A percentile compares a stretch with the other conserved stretches of the same genome.
These are phyloP conservation scores for Thermoascus crustaceus DNA, from an alignment of 2,329 filamentous ascomycete genomes.

Conservation along the genomic window DNA sequence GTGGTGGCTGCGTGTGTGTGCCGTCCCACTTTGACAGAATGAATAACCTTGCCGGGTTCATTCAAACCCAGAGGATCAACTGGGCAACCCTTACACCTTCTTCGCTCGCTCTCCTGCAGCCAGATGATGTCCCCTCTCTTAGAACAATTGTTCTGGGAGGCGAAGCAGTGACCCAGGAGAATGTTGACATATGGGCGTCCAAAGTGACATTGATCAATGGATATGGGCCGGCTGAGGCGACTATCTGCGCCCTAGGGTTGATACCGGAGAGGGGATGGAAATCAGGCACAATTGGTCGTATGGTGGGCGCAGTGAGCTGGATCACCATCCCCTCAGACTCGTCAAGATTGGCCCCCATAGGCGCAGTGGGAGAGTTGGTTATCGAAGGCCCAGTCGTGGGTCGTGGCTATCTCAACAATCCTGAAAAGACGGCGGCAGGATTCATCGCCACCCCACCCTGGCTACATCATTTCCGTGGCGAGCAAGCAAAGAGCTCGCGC, in stretches of 20 bases:
- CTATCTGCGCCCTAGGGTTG: slow-evolving; percentile 5
- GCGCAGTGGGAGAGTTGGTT: slow-evolving; percentile 65
- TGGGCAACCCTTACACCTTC: slow-evolving; percentile 14
- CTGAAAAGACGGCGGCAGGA: slow-evolving; percentile 59
- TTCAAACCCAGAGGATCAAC: slow-evolving; percentile 7
- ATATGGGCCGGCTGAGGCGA: slow-evolving; percentile 15
- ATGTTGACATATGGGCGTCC: slow-evolving; percentile 11
- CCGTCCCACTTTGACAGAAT: slow-evolving; percentile 6
- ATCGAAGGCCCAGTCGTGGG: slow-evolving; percentile 61
- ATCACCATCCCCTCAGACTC: slow-evolving; percentile 26
- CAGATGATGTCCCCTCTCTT: slow-evolving; percentile 11
- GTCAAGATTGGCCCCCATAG: slow-evolving; percentile 60
- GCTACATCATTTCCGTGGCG: too few species aligned
- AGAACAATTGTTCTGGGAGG: slow-evolving; percentile 13
- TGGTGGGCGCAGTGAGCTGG: not conserved
- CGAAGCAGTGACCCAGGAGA: slow-evolving; percentile 11
- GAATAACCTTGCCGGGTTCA: slow-evolving; percentile 2
- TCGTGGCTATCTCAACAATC: slow-evolving; percentile 62
- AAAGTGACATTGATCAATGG: slow-evolving; percentile 8
- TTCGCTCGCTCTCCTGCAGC: slow-evolving; percentile 11
- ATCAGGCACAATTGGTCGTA: not conserved
- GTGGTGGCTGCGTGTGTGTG: slow-evolving; percentile 10
- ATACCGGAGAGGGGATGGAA: not conserved
- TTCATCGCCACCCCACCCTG: slow-evolving; percentile 49
- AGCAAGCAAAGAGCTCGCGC: not conserved